Conservation (phyloP, 495 filamentous ascomycete species). For the Aspergillus ellipticus region DNA sequence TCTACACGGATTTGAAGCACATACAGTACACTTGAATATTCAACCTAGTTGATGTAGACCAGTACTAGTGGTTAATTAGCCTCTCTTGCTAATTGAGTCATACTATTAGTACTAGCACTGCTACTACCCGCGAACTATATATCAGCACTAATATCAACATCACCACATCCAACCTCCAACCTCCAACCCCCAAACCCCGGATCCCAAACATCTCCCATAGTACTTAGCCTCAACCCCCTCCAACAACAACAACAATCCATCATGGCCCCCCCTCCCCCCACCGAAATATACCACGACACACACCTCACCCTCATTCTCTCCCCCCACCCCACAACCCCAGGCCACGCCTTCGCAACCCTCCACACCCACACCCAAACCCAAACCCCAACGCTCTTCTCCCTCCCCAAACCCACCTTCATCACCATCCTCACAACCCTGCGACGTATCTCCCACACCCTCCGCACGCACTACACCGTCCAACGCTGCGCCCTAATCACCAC, state of each 20-base stretch:
- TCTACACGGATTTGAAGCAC: no score
- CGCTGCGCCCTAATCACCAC: conserved; percentile 6
- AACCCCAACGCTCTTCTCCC: not conserved
- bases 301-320: conserved; percentile 1
- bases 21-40: no score
- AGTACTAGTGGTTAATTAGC: no score
- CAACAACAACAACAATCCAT: not conserved
- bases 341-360: conserved; percentile 5
- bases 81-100: no score
- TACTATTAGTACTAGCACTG: no score
- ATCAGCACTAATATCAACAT: not conserved
- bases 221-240: not conserved
- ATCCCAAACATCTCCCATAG: not conserved
- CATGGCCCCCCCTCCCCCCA: not conserved
- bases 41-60: no score
- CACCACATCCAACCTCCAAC: not conserved
- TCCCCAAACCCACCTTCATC: not conserved
- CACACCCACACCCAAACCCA: not conserved
- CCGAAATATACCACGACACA: not conserved
- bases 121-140: not conserved
- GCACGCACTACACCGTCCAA: not conserved
- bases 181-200: not conserved
- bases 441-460: not conserved
- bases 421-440: not conserved
- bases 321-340: not conserved